Evolutionary conservation across 768 basidiomycete species (phyloP).

Genomic region (Tylopilus subfusipes): DNA sequence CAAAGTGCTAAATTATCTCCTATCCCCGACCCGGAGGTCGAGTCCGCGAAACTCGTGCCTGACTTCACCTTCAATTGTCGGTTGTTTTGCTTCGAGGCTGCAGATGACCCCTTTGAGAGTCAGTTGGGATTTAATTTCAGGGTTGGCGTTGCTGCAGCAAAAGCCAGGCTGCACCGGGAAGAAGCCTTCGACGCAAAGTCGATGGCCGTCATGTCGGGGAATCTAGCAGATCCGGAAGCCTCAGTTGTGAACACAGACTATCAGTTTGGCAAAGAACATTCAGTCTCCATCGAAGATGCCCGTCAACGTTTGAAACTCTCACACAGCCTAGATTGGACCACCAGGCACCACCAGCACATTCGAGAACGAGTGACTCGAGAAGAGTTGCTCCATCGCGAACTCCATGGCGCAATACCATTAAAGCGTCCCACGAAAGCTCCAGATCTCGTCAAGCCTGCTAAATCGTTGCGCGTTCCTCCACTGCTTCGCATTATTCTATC

Average conservation of each 20-base stretch:
- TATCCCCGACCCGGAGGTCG: constrained; percentile 62
- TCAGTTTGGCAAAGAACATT: constrained; percentile 60
- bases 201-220: constrained; percentile 47
- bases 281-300: constrained; percentile 70
- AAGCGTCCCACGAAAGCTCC: constrained; percentile 35
- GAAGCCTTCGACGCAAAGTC: constrained; percentile 80
- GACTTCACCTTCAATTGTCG: constrained; percentile 54
- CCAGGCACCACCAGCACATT: constrained; percentile 47
- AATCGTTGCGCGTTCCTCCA: constrained; percentile 47
- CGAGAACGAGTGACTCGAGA: constrained; percentile 50
- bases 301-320: constrained; percentile 61
- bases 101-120: constrained; percentile 83
- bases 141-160: constrained; percentile 68
- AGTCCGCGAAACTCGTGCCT: constrained; percentile 71
- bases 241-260: constrained; percentile 49
- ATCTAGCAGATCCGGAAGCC: constrained; percentile 29
- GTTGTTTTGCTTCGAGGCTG: constrained; percentile 69
- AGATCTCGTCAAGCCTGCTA: constrained; percentile 42
- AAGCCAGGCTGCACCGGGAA: constrained; percentile 67
- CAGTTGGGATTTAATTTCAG: constrained; percentile 71
- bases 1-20: constrained; percentile 47
- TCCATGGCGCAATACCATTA: constrained; percentile 38
- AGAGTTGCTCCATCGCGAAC: constrained; percentile 40
- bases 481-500: constrained; percentile 65
- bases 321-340: constrained; percentile 71